Conservation (phyloP, 2,329 filamentous ascomycete species). For the Ceratocystis cacaofunesta region DNA sequence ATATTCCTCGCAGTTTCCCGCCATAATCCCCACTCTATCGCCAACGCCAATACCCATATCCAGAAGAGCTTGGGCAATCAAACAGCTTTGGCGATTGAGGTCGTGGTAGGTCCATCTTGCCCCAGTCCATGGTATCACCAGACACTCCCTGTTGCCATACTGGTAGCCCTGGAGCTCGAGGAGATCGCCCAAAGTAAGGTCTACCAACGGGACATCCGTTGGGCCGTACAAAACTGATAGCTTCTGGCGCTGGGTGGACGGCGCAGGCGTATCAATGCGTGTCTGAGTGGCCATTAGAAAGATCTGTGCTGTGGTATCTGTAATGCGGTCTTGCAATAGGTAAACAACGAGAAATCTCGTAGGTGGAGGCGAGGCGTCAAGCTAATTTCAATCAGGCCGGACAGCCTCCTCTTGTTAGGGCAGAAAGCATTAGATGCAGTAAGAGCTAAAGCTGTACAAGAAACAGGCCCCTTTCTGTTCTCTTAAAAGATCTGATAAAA, state of each 20-base stretch:
- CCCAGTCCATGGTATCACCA: slow-evolving; percentile 63
- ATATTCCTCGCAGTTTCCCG: slow-evolving; percentile 71
- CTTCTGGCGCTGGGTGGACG: slow-evolving; percentile 25
- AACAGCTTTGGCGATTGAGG: slow-evolving; percentile 45
- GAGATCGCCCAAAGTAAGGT: slow-evolving; percentile 57
- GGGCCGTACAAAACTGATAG: slow-evolving; percentile 53
- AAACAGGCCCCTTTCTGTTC: not conserved
- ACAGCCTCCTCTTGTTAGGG: not conserved
- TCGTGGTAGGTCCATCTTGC: slow-evolving; percentile 58
- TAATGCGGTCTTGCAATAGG: not conserved
- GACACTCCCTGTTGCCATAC: slow-evolving; percentile 49
- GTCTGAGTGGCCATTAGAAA: slow-evolving; percentile 15
- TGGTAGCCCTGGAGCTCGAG: slow-evolving; percentile 54
- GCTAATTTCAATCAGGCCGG: not conserved
- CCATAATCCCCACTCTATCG: slow-evolving; percentile 62
- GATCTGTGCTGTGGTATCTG: not conserved
- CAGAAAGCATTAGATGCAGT: too few relatives aligned
- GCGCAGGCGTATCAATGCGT: slow-evolving; percentile 21
- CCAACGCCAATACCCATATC: slow-evolving; percentile 51
- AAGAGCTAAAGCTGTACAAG: not conserved
- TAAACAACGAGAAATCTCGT: not conserved
- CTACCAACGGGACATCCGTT: slow-evolving; percentile 51
- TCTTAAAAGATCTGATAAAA: slow-evolving; percentile 3
- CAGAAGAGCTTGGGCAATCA: slow-evolving; percentile 50
- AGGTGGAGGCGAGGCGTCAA: not conserved